Base-by-base conservation (phyloP, 2,329 filamentous ascomycete genomes). In the Paramyrothecium sp. region DNA sequence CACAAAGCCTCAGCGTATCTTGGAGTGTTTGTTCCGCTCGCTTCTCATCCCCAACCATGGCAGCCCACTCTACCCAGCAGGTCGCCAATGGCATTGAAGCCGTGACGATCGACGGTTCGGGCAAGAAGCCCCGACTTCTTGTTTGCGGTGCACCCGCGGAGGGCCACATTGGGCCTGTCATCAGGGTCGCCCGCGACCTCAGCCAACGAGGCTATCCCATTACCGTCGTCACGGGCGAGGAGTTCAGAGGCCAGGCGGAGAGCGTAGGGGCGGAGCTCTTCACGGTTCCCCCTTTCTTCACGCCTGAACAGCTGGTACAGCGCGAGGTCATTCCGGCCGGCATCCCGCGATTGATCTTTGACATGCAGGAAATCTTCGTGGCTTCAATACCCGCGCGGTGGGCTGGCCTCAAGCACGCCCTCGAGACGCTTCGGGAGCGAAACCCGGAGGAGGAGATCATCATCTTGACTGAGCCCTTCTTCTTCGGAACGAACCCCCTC, bases 401-500 rank as follows among this genome's bases (percentile, higher is more conserved):
- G 57, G 38, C 13, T 7, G 38, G 5, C 16, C 49, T 77, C 7
- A 72, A 74, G 55, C 58, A 56, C 11, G 67, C 71, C 2, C 74
- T 78, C 16, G 70, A 71, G 63, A 65, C 61, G 3, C 58, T 74
- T 30, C 66, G 69, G 2, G 65, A 66, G 8, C 56, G 67, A 2
- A 66, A 75, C 33, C 70, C 72, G 3, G 60, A 58, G 3, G 68
- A 73, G 10, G 68, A 77, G 30, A 68, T 82, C 26, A 59, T 83
- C 20, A 65, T 80, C 13, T 54, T 82, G n/a, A 69, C 69, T 34
- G 80, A 83, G 61, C 65, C 68, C 3, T 63, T 70, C 3, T 75
- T 71, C 49, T 65, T 71, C 55, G 78, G 75, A 0, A 60, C 69
- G 12, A 58, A 72, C 1, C 76, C 79, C 0, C 71, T 78, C 53